Evolutionary conservation across 768 basidiomycete genomes (phyloP).

Genomic region (Trametes meyenii): DNA sequence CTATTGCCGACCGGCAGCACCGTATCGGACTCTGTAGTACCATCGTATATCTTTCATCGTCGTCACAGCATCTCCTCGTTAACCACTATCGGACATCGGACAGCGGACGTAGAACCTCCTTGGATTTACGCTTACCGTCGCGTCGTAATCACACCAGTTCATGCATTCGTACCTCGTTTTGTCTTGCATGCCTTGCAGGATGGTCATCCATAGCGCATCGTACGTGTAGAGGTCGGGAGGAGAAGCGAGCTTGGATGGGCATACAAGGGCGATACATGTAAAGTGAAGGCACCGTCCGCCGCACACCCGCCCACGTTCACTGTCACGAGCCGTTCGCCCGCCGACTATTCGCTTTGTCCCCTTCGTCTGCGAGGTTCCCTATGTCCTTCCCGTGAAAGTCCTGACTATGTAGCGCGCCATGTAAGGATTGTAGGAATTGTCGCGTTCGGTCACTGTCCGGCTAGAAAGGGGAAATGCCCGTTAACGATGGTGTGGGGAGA

Average conservation of each 20-base stretch:
- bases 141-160: background rate
- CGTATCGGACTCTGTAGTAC: conserved; percentile 25
- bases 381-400: conserved; percentile 1
- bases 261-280: conserved; percentile 13
- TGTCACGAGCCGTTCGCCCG: conserved; percentile 23
- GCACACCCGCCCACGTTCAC: conserved; percentile 17
- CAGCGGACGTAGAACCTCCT: background rate
- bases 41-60: conserved; percentile 20
- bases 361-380: conserved; percentile 1
- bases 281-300: conserved; percentile 4
- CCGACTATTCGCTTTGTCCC: conserved; percentile 18
- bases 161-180: background rate
- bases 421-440: conserved; percentile 39
- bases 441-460: conserved; percentile 85
- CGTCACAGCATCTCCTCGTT: conserved; percentile 9
- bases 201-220: too few species aligned
- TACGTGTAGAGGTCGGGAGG: background rate
- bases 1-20: conserved; percentile 9
- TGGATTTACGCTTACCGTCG: background rate
- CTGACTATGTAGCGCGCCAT: conserved; percentile 16
- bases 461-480: conserved; percentile 39
- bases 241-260: conserved; percentile 11
- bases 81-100: conserved; percentile 13
- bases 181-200: too few species aligned
- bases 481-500: background rate